Evolutionary conservation across 1,139 yeast genomes (phyloP).

Genomic region (Nakaseomyces sp.): DNA sequence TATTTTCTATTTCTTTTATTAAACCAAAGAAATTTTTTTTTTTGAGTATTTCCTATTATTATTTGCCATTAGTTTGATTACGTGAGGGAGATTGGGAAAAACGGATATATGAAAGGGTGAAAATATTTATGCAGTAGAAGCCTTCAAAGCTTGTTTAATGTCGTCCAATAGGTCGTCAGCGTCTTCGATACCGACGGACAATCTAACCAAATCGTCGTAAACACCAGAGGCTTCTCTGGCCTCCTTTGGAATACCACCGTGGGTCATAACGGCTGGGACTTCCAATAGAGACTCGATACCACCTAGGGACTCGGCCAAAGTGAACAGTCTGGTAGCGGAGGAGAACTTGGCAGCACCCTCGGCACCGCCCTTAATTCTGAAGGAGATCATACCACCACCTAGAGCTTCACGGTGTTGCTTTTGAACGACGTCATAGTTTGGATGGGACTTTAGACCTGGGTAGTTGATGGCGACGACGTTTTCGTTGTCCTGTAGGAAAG

Average conservation of each 20-base stretch:
- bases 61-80: too few species aligned
- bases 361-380: conserved; percentile 78
- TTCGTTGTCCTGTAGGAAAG: conserved; percentile 45
- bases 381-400: conserved; percentile 90
- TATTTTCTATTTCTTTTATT: too few species aligned
- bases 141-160: conserved; percentile 56
- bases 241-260: conserved; percentile 79
- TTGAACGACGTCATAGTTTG: conserved; percentile 52
- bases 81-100: neutral
- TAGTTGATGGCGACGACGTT: conserved; percentile 61
- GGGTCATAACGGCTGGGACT: conserved; percentile 90
- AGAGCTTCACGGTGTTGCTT: conserved; percentile 77
- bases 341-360: conserved; percentile 68
- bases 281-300: conserved; percentile 83
- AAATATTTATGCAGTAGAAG: conserved; percentile 23
- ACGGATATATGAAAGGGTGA: too few species aligned
- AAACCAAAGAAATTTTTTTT: too few species aligned
- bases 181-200: conserved; percentile 85
- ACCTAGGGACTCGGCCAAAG: conserved; percentile 84
- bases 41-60: too few species aligned
- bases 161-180: conserved; percentile 69
- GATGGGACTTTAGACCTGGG: conserved; percentile 69
- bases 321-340: conserved; percentile 64
- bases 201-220: conserved; percentile 70
- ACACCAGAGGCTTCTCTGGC: conserved; percentile 79